These are phyloP conservation scores for Blastobotrys robertii DNA, from an alignment of 805 yeast genomes.

Conservation along the genomic window DNA sequence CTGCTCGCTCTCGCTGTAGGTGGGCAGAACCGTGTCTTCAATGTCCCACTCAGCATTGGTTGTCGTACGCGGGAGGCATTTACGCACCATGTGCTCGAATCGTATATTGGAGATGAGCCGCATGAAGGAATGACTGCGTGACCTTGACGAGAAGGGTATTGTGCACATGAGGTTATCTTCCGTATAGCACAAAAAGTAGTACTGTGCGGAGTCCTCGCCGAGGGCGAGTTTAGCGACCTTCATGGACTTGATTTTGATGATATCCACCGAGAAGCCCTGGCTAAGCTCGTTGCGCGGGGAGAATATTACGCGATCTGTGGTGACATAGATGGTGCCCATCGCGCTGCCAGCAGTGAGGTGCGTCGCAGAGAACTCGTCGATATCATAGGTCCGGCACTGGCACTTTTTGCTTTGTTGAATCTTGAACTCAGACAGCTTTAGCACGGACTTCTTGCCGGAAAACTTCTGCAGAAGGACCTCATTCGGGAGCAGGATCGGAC, in stretches of 20 bases:
- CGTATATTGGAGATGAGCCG: slow-evolving; percentile 23
- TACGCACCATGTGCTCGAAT: slow-evolving; percentile 25
- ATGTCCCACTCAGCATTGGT: slow-evolving; percentile 3
- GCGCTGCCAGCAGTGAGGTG: slow-evolving; percentile 11
- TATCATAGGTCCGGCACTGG: slow-evolving; percentile 3
- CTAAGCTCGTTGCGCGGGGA: slow-evolving; percentile 9
- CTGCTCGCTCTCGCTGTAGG: slow-evolving; percentile 16
- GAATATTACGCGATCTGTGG: slow-evolving; percentile 21
- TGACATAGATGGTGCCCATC: slow-evolving; percentile 16
- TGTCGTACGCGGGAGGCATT: slow-evolving; percentile 18
- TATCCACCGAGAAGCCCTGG: slow-evolving; percentile 13
- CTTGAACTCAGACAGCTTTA: slow-evolving; percentile 7
- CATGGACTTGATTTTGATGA: slow-evolving; percentile 13
- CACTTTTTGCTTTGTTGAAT: slow-evolving; percentile 9
- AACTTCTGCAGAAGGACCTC: slow-evolving; percentile 22
- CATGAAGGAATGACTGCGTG: slow-evolving; percentile 19
- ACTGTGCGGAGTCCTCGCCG: background rate
- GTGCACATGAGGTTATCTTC: slow-evolving; percentile 16
- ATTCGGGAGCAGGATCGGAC: slow-evolving; percentile 23
- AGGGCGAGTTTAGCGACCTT: slow-evolving; percentile 6
- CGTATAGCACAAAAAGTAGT: slow-evolving; percentile 16
- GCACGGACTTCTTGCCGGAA: slow-evolving; percentile 15
- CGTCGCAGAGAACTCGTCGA: slow-evolving; percentile 7
- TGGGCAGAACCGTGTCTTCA: slow-evolving; percentile 16
- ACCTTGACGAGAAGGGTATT: slow-evolving; percentile 21